Conservation (phyloP, 208 protist species). For the Leishmania braziliensis region DNA sequence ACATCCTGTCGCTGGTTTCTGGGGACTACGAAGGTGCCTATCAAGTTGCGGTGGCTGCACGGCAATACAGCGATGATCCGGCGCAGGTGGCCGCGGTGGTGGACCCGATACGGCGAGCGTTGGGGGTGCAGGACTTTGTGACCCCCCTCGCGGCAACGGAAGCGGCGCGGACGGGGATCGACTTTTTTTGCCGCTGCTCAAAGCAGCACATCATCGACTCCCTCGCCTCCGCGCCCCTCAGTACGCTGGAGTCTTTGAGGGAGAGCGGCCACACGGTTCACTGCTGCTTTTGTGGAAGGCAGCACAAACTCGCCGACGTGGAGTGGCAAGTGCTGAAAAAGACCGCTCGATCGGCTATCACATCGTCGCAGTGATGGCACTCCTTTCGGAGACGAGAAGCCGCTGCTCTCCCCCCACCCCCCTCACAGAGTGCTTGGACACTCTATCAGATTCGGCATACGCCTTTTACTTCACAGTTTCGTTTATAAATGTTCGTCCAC, state of each 20-base stretch:
- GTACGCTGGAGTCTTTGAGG: conserved; percentile 18
- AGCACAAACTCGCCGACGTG: conserved; percentile 26
- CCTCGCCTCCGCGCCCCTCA: conserved; percentile 17
- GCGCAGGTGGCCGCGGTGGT: conserved; percentile 41
- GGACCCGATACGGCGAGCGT: conserved; percentile 43
- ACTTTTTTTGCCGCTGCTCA: conserved; percentile 87
- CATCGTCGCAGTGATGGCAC: neutral
- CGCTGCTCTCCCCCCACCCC: no score
- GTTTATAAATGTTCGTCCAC: neutral
- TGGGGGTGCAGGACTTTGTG: conserved; percentile 35
- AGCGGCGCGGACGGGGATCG: conserved; percentile 53
- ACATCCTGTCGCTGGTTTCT: conserved; percentile 61
- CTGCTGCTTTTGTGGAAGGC: conserved; percentile 55
- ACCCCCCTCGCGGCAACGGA: conserved; percentile 37
- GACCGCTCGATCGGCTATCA: neutral
- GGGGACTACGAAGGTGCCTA: conserved; percentile 75
- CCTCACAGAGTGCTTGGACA: neutral
- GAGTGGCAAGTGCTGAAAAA: conserved; percentile 49
- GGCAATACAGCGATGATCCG: conserved; percentile 63
- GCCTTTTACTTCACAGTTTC: neutral
- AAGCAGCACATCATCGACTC: conserved; percentile 49
- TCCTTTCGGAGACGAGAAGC: neutral
- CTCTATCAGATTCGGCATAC: neutral
- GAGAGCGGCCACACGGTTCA: conserved; percentile 15
- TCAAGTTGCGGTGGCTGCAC: conserved; percentile 43